Percentiles rank a stretch among this genome's conserved stretches.
phyloP scores from a whole-genome alignment of 228 moss, liverwort and hornwort species.

The Sphagnum magellanicum region DNA sequence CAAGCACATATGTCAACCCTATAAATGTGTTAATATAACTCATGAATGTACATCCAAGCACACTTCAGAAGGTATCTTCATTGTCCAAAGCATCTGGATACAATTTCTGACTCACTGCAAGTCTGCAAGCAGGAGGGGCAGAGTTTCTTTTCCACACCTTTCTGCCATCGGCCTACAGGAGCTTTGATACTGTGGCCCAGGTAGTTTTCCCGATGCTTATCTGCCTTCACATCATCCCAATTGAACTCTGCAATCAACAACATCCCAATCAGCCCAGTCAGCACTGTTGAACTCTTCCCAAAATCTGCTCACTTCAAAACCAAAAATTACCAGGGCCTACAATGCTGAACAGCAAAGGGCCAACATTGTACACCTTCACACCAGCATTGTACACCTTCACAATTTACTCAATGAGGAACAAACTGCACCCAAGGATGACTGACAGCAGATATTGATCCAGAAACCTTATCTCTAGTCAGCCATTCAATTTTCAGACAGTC shows the following conservation, averaged over 20 bases:
- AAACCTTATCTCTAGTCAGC: too few species aligned
- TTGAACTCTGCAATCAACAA: conserved; percentile 61
- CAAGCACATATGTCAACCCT: background rate
- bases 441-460: background rate
- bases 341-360: background rate
- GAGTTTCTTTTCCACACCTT: conserved; percentile 31
- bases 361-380: background rate
- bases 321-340: background rate
- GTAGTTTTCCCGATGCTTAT: conserved; percentile 95
- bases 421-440: background rate
- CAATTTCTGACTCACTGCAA: background rate
- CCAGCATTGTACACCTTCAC: background rate
- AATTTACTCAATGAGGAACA: background rate
- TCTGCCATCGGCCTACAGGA: conserved; percentile 98
- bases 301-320: background rate
- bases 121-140: background rate
- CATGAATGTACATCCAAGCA: background rate
- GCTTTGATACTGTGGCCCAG: conserved; percentile 95
- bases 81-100: background rate
- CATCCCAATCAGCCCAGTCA: background rate
- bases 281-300: background rate
- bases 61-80: background rate
- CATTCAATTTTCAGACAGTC: too few species aligned
- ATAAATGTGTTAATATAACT: background rate
- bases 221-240: conserved; percentile 91